Evolutionary conservation across 208 protist genomes (phyloP).

Genomic region (Crithidia brevicula): DNA sequence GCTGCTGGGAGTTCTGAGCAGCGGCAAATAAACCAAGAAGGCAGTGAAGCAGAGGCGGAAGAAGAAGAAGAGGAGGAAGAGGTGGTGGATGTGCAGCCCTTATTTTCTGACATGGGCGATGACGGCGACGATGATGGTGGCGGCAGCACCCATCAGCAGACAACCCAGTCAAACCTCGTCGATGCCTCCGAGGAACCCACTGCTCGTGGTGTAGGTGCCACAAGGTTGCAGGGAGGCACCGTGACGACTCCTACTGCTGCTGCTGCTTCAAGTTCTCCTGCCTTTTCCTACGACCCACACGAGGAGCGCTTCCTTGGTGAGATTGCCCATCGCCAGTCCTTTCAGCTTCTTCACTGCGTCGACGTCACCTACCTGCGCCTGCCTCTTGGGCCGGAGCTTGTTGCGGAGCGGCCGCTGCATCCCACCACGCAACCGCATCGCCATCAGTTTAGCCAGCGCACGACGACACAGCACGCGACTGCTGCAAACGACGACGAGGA

Average conservation of each 20-base stretch:
- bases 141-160: too few species aligned
- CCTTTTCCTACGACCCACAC: not conserved
- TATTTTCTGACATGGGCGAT: slow-evolving; percentile 1
- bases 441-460: too few species aligned
- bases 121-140: not conserved
- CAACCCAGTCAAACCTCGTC: too few species aligned
- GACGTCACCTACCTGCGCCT: slow-evolving; percentile 14
- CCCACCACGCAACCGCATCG: not conserved
- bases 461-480: too few species aligned
- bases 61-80: not conserved
- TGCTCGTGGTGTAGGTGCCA: too few species aligned
- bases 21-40: too few species aligned
- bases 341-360: slow-evolving; percentile 14
- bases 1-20: too few species aligned
- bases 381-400: slow-evolving; percentile 8
- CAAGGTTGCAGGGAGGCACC: too few species aligned
- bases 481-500: too few species aligned
- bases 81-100: slow-evolving; percentile 12
- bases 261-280: too few species aligned
- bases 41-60: not conserved
- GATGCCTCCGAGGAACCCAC: too few species aligned
- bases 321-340: not conserved
- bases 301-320: slow-evolving; percentile 12
- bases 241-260: not conserved
- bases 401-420: slow-evolving; percentile 1